Conservation (phyloP, 306 rosid genomes). For the Pyrus communis region DNA sequence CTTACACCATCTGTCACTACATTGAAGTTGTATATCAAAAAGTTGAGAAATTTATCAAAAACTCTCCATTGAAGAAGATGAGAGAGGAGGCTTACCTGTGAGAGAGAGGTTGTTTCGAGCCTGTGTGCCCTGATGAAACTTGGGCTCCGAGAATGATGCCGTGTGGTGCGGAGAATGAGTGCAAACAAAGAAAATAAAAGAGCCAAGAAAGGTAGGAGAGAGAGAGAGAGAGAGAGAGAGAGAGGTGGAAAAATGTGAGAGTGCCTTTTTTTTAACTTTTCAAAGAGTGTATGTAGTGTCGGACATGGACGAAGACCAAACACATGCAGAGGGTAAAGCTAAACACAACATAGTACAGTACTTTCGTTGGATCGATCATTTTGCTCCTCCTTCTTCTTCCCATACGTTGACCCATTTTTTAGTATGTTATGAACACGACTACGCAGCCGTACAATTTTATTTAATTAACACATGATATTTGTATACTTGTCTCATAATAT, state of each 20-base stretch:
- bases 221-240: background rate
- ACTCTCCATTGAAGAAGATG: background rate
- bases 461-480: no score
- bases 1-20: background rate
- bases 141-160: slow-evolving; percentile 38
- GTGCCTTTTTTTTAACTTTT: slow-evolving; percentile 8
- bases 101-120: slow-evolving; percentile 13
- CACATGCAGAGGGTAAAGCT: slow-evolving; percentile 1
- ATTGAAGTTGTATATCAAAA: background rate
- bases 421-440: no score
- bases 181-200: slow-evolving; percentile 46
- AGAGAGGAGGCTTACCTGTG: slow-evolving; percentile 15
- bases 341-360: background rate
- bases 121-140: slow-evolving; percentile 5
- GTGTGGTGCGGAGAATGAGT: slow-evolving; percentile 46
- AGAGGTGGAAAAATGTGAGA: background rate
- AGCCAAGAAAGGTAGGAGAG: slow-evolving; percentile 12
- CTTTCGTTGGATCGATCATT: background rate
- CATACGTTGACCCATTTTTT: background rate
- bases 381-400: background rate
- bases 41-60: background rate
- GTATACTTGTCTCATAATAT: no score
- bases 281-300: slow-evolving; percentile 5
- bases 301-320: background rate
- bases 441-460: no score